These are phyloP conservation scores for Mytilinidion resinicola DNA, from an alignment of 495 filamentous ascomycete species.

Conservation along the genomic window DNA sequence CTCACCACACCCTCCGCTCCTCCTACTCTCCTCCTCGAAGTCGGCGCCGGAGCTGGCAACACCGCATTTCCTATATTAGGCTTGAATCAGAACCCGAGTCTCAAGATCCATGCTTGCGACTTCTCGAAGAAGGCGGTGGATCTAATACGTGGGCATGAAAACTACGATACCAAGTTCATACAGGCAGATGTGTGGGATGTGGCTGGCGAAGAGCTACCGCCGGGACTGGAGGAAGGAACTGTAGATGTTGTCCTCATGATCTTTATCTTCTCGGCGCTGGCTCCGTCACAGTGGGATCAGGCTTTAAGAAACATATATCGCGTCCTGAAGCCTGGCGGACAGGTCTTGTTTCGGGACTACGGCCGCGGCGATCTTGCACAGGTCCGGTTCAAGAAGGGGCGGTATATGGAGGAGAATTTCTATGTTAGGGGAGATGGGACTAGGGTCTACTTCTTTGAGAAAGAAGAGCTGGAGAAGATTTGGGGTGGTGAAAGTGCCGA, in stretches of 20 bases:
- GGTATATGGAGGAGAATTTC: conserved; percentile 92
- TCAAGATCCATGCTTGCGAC: conserved; percentile 86
- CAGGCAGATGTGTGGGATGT: conserved; percentile 92
- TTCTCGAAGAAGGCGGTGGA: conserved; percentile 88
- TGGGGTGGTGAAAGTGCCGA: conserved; percentile 49
- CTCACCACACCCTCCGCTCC: conserved; percentile 59
- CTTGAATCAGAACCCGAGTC: conserved; percentile 68
- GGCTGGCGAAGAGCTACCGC: conserved; percentile 56
- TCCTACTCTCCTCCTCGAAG: conserved; percentile 65
- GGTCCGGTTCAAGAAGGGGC: conserved; percentile 89
- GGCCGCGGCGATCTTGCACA: conserved; percentile 91
- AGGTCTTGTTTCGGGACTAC: conserved; percentile 91
- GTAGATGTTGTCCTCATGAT: conserved; percentile 91
- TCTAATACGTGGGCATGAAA: conserved; percentile 68
- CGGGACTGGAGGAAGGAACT: conserved; percentile 62
- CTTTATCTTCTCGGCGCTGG: conserved; percentile 92
- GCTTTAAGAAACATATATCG: conserved; percentile 76
- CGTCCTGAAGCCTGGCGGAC: conserved; percentile 80
- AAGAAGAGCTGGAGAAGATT: conserved; percentile 70
- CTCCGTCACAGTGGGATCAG: conserved; percentile 73
- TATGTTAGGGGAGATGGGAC: conserved; percentile 95
- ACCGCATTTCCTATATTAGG: conserved; percentile 84
- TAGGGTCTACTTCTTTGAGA: conserved; percentile 93
- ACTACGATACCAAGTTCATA: conserved; percentile 58
- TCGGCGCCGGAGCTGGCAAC: conserved; percentile 94